A percentile compares a stretch with the other conserved stretches of the same genome.
Evolutionary conservation across 495 filamentous ascomycete species (phyloP).

Genomic region (Neurospora sp.): DNA sequence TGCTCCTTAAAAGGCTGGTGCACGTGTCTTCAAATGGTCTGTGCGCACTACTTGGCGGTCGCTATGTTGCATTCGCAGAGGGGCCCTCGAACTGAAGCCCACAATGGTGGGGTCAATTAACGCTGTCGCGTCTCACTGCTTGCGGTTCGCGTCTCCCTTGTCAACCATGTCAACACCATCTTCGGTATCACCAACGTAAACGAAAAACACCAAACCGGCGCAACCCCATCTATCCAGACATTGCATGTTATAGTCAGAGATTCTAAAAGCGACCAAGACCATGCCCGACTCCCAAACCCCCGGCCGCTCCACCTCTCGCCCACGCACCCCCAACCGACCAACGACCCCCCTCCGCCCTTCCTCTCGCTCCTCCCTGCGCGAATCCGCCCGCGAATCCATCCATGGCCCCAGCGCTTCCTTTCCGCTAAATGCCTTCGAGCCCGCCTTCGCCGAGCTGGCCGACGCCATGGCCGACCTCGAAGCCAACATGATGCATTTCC

Average conservation of each 20-base stretch:
- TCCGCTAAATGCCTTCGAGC: constrained; percentile 75
- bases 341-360: constrained; percentile 88
- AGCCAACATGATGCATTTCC: constrained; percentile 93
- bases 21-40: background rate
- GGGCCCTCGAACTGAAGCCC: background rate
- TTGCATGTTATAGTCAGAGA: background rate
- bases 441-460: constrained; percentile 83
- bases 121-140: background rate
- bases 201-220: background rate
- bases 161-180: background rate
- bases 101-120: background rate
- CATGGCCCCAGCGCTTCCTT: constrained; percentile 49
- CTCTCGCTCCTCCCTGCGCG: constrained; percentile 78
- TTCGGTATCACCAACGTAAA: background rate
- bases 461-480: constrained; percentile 94
- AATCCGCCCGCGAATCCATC: constrained; percentile 42
- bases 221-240: background rate
- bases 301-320: constrained; percentile 39
- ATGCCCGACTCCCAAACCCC: background rate
- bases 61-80: background rate
- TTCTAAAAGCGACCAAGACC: background rate
- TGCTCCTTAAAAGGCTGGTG: background rate
- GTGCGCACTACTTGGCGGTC: background rate
- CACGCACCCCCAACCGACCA: constrained; percentile 55
- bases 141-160: background rate